These are phyloP conservation scores for Symbiodinium pilosum DNA, from an alignment of 73 alveolate species.

Conservation along the genomic window DNA sequence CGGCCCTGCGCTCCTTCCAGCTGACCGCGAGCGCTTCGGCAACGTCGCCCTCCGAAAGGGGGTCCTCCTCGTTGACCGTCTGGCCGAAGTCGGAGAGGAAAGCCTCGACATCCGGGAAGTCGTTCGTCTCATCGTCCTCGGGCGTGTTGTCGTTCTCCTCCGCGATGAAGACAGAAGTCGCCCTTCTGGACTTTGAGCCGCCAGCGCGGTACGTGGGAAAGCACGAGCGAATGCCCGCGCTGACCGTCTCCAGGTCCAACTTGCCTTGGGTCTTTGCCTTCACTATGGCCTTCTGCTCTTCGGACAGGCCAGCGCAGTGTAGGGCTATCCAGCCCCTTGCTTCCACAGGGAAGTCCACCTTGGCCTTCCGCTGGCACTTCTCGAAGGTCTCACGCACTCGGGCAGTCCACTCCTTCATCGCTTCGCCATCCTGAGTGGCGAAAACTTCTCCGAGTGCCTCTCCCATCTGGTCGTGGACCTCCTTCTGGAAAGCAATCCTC, in stretches of 20 bases:
- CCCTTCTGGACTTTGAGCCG: not conserved
- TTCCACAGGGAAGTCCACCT: not conserved
- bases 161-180: not conserved
- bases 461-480: constrained; percentile 5
- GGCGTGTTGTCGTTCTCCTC: not conserved
- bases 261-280: not conserved
- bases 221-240: not conserved
- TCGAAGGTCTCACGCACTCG: not conserved
- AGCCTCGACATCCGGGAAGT: not conserved
- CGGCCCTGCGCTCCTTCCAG: not conserved
- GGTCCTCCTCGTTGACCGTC: not conserved
- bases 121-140: too few relatives aligned
- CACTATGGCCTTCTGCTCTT: not conserved
- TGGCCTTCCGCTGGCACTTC: not conserved
- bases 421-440: not conserved
- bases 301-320: not conserved
- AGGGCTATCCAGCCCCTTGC: not conserved
- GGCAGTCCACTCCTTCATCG: not conserved
- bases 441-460: not conserved
- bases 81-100: not conserved
- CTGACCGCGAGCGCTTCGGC: not conserved
- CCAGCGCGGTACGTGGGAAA: not conserved
- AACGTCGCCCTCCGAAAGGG: not conserved
- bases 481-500: not conserved
- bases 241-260: not conserved